phyloP scores from a whole-genome alignment of 441 rosid species.

The Arabidopsis lyrata region DNA sequence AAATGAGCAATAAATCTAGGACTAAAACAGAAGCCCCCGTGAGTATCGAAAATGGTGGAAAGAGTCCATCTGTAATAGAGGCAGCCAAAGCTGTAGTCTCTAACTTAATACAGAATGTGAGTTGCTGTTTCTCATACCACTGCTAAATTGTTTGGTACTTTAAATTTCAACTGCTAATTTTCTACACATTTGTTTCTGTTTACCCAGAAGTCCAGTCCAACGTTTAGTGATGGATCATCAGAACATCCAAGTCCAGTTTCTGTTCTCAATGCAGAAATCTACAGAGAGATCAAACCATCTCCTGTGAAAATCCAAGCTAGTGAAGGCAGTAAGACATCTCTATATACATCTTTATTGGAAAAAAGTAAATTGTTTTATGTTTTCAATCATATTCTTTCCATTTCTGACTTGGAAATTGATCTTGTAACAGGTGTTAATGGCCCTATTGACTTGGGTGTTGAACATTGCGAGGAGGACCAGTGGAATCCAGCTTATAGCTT shows the following conservation, averaged over 20 bases:
- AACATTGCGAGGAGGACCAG: constrained; percentile 52
- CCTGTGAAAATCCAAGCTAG: constrained; percentile 52
- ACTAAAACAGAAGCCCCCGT: constrained; percentile 54
- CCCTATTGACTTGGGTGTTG: constrained; percentile 43
- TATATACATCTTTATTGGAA: not conserved
- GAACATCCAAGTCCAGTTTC: constrained; percentile 94
- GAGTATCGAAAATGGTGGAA: constrained; percentile 50
- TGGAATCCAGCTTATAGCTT: constrained; percentile 58
- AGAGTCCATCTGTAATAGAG: constrained; percentile 43
- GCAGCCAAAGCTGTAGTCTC: constrained; percentile 48
- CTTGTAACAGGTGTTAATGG: constrained; percentile 49
- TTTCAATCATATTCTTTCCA: constrained; percentile 1
- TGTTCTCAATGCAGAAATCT: constrained; percentile 70
- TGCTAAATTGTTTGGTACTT: constrained; percentile 35
- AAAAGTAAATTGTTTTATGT: not conserved
- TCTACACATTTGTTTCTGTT: constrained; percentile 38
- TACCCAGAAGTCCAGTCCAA: constrained; percentile 56
- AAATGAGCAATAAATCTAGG: constrained; percentile 64
- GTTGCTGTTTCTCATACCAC: constrained; percentile 39
- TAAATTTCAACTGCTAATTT: constrained; percentile 10
- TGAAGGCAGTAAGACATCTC: constrained; percentile 50
- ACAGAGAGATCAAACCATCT: constrained; percentile 63
- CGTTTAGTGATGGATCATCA: constrained; percentile 50
- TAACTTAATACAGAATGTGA: constrained; percentile 55
- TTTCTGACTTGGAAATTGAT: constrained; percentile 37